phyloP scores from a whole-genome alignment of 129 eudicot genomes.

The Gnaphalium uliginosum region DNA sequence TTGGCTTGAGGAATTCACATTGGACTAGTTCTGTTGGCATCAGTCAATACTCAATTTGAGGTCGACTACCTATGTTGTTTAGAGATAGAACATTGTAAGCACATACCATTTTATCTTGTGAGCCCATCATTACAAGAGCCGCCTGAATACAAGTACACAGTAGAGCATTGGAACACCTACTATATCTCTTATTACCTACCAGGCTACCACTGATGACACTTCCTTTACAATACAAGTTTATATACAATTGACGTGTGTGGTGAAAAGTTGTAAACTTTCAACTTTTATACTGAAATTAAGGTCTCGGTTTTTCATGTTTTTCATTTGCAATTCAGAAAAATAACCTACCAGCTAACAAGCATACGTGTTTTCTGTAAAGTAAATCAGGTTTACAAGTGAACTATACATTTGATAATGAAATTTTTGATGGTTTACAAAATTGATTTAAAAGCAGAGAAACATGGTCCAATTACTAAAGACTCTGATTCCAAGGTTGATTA shows the following conservation, averaged over 20 bases:
- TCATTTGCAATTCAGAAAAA: background rate
- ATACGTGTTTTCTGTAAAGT: no score
- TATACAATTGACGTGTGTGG: background rate
- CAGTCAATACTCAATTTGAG: constrained; percentile 5
- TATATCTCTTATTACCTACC: background rate
- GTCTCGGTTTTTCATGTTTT: background rate
- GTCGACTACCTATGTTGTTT: background rate
- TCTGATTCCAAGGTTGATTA: background rate
- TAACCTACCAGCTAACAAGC: background rate
- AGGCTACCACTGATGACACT: background rate
- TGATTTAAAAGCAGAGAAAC: background rate
- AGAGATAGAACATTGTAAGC: constrained; percentile 12
- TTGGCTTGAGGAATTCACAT: constrained; percentile 77
- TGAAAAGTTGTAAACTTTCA: background rate
- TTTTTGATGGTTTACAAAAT: background rate
- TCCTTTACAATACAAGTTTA: background rate
- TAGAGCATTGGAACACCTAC: background rate
- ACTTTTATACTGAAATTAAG: background rate
- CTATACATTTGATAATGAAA: background rate
- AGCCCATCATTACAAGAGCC: background rate
- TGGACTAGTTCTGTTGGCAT: constrained; percentile 42
- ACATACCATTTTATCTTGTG: background rate
- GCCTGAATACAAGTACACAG: background rate
- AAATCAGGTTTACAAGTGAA: background rate
- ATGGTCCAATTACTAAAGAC: background rate